Evolutionary conservation across 2,329 filamentous ascomycete genomes (phyloP).

Genomic region (Cryphonectria radicalis): DNA sequence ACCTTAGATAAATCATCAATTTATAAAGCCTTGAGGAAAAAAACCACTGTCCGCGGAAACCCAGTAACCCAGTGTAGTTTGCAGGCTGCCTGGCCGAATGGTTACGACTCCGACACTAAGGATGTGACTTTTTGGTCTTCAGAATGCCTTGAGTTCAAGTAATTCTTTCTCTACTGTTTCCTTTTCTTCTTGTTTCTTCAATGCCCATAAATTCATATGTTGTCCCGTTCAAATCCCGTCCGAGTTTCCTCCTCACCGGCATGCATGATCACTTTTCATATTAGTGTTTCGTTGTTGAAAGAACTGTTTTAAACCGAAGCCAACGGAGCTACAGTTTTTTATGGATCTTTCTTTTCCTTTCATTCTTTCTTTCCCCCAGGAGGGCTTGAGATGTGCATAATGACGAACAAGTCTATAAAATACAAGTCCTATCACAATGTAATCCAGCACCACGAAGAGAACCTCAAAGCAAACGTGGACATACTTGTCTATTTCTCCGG

Average conservation of each 20-base stretch:
- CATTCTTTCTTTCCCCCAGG: not conserved
- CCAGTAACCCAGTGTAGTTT: not conserved
- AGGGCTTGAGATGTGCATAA: not conserved
- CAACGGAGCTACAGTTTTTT: no score
- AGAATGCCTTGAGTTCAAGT: no score
- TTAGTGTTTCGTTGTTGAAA: no score
- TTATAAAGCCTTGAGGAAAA: not conserved
- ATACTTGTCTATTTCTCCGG: not conserved
- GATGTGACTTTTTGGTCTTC: not conserved
- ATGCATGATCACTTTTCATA: no score
- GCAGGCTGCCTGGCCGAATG: not conserved
- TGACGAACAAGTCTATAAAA: not conserved
- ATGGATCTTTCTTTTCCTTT: no score
- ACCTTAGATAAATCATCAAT: not conserved
- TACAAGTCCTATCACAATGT: not conserved
- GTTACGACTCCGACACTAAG: no score
- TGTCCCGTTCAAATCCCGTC: no score
- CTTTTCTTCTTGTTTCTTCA: not conserved
- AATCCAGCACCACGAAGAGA: not conserved
- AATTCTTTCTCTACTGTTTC: not conserved
- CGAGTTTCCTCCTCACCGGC: no score
- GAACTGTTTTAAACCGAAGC: no score
- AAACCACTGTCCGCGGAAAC: not conserved
- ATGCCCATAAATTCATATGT: no score
- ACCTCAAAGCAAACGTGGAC: not conserved